Percentiles rank a stretch among this genome's conserved stretches.
Evolutionary conservation across 352 stramenopile species (phyloP).

Genomic region (Pythium monospermum): DNA sequence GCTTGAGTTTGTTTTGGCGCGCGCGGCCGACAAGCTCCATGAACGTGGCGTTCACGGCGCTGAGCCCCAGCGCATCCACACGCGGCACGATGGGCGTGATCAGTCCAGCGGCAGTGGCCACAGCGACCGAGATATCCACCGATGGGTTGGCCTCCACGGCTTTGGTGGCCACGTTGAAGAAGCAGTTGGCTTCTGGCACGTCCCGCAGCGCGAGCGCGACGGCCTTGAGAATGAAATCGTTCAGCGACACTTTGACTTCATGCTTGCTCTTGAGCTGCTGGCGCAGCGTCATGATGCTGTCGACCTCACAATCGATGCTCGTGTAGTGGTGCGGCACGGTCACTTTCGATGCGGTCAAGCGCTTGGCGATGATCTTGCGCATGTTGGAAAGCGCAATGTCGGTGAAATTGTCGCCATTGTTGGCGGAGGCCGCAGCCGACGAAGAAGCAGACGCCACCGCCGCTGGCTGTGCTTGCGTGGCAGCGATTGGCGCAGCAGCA

Average conservation of each 20-base stretch:
- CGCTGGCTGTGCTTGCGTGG: slow-evolving; percentile 3
- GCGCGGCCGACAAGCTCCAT: slow-evolving; percentile 96
- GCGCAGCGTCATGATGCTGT: slow-evolving; percentile 85
- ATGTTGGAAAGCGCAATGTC: slow-evolving; percentile 93
- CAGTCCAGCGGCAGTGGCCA: slow-evolving; percentile 95
- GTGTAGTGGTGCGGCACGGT: slow-evolving; percentile 97
- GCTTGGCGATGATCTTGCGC: slow-evolving; percentile 98
- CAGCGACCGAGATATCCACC: slow-evolving; percentile 97
- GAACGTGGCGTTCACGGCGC: slow-evolving; percentile 93
- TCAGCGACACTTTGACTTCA: slow-evolving; percentile 97
- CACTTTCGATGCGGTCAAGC: slow-evolving; percentile 95
- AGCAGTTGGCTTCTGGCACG: slow-evolving; percentile 92
- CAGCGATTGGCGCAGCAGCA: slow-evolving; percentile 9
- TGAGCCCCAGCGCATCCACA: slow-evolving; percentile 93
- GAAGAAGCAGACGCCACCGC: slow-evolving; percentile 14
- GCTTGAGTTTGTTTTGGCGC: slow-evolving; percentile 95
- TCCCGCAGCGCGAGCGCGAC: slow-evolving; percentile 95
- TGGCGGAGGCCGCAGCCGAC: background rate
- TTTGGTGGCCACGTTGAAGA: slow-evolving; percentile 56
- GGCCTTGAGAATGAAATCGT: slow-evolving; percentile 98
- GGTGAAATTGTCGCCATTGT: slow-evolving; percentile 46
- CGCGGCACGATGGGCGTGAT: slow-evolving; percentile 98
- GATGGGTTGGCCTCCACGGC: slow-evolving; percentile 79
- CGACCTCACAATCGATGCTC: slow-evolving; percentile 95
- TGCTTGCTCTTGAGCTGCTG: slow-evolving; percentile 91